Evolutionary conservation across 129 eudicot genomes (phyloP), one percentile per base, ranked within the genome.

Genomic region (Dittrichia graveolens): DNA sequence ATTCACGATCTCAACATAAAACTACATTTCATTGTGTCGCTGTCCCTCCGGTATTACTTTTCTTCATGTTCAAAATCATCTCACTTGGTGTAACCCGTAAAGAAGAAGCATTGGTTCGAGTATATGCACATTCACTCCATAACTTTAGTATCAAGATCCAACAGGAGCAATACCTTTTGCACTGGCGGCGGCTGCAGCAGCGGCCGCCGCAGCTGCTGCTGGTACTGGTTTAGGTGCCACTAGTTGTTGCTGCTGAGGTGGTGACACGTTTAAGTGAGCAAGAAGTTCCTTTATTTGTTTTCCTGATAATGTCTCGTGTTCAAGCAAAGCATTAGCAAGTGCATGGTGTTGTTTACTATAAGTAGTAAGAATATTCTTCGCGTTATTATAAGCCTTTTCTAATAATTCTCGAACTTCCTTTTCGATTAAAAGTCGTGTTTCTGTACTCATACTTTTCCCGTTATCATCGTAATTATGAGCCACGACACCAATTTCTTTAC

Each of bases 391-490:
- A 8, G 99, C 99, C 34, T 60, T 69, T 52, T 84, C 99, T 49
- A 95, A 72, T 4, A 95, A 78, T 7, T 75, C 89, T 24, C 65
- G 83, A 1, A 95, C 99, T 81, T 95, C 99, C 69, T 91, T 72
- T 65, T 95, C 99, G 4, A 95, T 91, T 3, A 88, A 83, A 6
- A 86, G 89, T 61, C 99, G 60, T 0, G 97, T 91, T 71, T 91
- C 95, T 1, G 97, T 88, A 69, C 99, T 91, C 99, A 95, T 90
- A 57, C 91, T 90, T 80, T 82, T 88, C 8, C 99, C 99, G 8
- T 90, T 76, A 57, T 95, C 99, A 15, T 95, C 94, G 12, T 95
- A 95, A 59, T 90, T 77, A 73, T 95, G 99, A 10, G 94, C 74
- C 14, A 90, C 99, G 0, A 95, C 84, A 4, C 99, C 99, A 2